A percentile compares a stretch with the other conserved stretches of the same genome.
phyloP scores from a whole-genome alignment of 768 basidiomycete genomes.

The Hysterangium stoloniferum region DNA sequence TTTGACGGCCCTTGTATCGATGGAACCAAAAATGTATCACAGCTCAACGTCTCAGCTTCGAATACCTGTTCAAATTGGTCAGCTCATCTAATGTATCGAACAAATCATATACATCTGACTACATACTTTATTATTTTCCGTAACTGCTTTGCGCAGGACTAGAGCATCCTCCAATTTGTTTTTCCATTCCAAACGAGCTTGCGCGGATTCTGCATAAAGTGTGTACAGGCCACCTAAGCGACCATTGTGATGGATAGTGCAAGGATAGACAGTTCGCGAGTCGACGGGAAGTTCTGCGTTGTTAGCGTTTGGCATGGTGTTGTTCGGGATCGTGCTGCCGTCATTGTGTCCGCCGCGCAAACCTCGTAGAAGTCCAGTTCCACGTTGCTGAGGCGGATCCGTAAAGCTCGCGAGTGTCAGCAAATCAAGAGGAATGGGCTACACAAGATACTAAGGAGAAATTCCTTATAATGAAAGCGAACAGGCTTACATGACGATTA shows the following conservation, averaged over 20 bases:
- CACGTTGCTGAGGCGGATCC: constrained; percentile 70
- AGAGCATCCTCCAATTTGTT: constrained; percentile 84
- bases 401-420: constrained; percentile 79
- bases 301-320: constrained; percentile 16
- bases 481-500: constrained; percentile 58
- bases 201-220: constrained; percentile 76
- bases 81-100: neutral
- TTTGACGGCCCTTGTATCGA: constrained; percentile 35
- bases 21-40: constrained; percentile 81
- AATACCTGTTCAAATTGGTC: constrained; percentile 66
- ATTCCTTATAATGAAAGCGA: too few relatives aligned
- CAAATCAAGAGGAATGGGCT: constrained; percentile 93
- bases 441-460: neutral
- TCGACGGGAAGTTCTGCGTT: constrained; percentile 40
- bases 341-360: constrained; percentile 38
- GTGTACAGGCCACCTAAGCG: constrained; percentile 81
- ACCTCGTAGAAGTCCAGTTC: constrained; percentile 62
- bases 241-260: constrained; percentile 84
- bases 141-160: constrained; percentile 73
- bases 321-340: constrained; percentile 22
- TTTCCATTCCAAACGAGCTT: constrained; percentile 80
- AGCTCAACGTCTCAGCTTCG: constrained; percentile 83
- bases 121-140: constrained; percentile 76
- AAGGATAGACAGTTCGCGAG: constrained; percentile 75
- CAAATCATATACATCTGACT: neutral